These are phyloP conservation scores for Parmelia sp. DNA, from an alignment of 495 filamentous ascomycete species.

Conservation along the genomic window DNA sequence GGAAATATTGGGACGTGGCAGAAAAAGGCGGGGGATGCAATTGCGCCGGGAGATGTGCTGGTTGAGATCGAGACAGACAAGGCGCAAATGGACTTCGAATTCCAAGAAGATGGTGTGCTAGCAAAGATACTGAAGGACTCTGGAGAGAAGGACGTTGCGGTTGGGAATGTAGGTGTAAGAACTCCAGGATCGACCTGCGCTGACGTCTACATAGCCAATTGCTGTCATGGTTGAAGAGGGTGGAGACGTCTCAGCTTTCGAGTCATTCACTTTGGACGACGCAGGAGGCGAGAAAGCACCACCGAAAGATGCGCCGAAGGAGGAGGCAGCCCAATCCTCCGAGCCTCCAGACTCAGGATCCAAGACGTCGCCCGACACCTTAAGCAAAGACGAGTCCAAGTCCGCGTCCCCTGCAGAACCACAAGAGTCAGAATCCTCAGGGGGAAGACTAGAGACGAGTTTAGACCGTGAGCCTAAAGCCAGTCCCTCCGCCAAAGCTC, in stretches of 20 bases:
- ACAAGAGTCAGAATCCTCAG: constrained; percentile 65
- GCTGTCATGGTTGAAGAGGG: constrained; percentile 91
- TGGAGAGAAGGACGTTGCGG: constrained; percentile 89
- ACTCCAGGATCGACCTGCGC: constrained; percentile 25
- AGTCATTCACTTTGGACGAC: constrained; percentile 79
- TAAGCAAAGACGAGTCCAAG: constrained; percentile 31
- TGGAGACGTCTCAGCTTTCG: constrained; percentile 77
- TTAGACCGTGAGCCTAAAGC: constrained; percentile 72
- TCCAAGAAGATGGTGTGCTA: constrained; percentile 94
- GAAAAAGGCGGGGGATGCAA: constrained; percentile 86
- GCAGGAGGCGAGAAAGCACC: constrained; percentile 76
- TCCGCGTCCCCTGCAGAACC: constrained; percentile 51
- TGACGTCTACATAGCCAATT: constrained; percentile 64
- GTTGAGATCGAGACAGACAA: constrained; percentile 99
- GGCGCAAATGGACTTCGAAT: constrained; percentile 99
- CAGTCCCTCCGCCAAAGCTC: constrained; percentile 66
- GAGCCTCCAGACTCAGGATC: constrained; percentile 50
- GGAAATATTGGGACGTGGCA: constrained; percentile 98
- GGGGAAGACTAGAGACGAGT: constrained; percentile 72
- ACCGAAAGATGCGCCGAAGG: constrained; percentile 49
- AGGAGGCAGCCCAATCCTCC: constrained; percentile 56
- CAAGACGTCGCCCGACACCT: constrained; percentile 51
- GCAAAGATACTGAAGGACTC: constrained; percentile 92
- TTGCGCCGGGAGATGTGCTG: constrained; percentile 91
- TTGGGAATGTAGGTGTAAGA: constrained; percentile 74